Conservation (phyloP, 148 eudicot species). For the Cornus kousa region DNA sequence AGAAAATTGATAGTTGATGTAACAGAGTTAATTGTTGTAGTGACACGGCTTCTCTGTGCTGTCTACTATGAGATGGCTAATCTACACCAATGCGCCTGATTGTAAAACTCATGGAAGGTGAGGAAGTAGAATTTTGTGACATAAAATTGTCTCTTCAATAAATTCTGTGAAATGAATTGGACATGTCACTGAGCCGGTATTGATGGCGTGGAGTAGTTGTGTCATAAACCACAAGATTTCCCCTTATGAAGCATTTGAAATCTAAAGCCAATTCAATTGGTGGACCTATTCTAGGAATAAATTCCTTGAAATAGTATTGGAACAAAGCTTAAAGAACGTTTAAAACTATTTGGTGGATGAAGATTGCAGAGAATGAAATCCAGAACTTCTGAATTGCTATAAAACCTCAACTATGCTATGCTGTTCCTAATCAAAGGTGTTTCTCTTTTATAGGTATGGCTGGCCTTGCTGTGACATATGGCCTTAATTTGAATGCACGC, state of each 20-base stretch:
- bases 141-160: not conserved
- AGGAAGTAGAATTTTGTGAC: not conserved
- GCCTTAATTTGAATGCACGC: slow-evolving; percentile 90
- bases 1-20: not conserved
- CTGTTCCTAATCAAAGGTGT: slow-evolving; percentile 15
- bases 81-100: not conserved
- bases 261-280: slow-evolving; percentile 6
- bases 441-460: slow-evolving; percentile 74
- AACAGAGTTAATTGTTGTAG: not conserved
- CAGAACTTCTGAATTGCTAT: not conserved
- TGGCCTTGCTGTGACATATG: slow-evolving; percentile 99
- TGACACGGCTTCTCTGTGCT: not conserved
- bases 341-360: not conserved
- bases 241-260: not conserved
- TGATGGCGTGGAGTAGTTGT: not conserved
- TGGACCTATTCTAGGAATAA: not conserved
- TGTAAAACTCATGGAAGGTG: not conserved
- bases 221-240: not conserved
- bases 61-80: not conserved
- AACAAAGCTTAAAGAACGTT: not conserved
- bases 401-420: not conserved
- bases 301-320: not conserved
- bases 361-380: not conserved
- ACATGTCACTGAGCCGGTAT: not conserved
- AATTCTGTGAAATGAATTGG: not conserved